A percentile compares a stretch with the other conserved stretches of the same genome.
phyloP scores from a whole-genome alignment of 441 rosid species.

The Populus hybrid region DNA sequence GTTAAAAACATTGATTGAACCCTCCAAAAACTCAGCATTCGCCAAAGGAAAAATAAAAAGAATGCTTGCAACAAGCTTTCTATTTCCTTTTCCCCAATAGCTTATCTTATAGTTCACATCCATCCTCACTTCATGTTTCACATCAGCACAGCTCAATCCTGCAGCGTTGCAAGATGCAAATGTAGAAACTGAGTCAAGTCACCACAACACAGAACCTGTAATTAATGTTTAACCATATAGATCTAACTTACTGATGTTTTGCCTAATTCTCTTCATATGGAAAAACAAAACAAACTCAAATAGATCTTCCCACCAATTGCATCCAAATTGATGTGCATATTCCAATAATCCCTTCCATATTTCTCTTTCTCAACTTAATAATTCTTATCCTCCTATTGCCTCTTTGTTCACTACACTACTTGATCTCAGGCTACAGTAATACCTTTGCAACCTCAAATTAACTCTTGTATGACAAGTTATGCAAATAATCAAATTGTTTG shows the following conservation, averaged over 20 bases:
- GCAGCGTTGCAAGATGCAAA: not conserved
- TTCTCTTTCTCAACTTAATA: not conserved
- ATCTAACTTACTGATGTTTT: not conserved
- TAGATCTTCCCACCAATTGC: not conserved
- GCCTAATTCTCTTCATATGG: not conserved
- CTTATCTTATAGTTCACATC: not conserved
- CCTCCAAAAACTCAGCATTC: not conserved
- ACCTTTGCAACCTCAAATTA: not conserved
- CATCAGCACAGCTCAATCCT: not conserved
- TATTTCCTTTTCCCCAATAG: not conserved
- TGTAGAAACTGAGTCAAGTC: not conserved
- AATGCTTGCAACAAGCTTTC: not conserved
- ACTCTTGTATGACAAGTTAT: not conserved
- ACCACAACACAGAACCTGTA: not conserved
- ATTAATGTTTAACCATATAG: not conserved
- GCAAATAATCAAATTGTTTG: not conserved
- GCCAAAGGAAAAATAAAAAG: not conserved
- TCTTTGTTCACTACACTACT: not conserved
- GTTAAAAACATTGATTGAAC: not conserved
- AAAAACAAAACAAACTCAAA: not conserved
- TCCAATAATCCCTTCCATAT: not conserved
- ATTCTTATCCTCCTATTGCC: not conserved
- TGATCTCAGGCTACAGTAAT: not conserved
- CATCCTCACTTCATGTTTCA: not conserved
- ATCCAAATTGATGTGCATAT: no score